Evolutionary conservation across 768 basidiomycete species (phyloP).

Genomic region (Dacryopinax primogenitus): DNA sequence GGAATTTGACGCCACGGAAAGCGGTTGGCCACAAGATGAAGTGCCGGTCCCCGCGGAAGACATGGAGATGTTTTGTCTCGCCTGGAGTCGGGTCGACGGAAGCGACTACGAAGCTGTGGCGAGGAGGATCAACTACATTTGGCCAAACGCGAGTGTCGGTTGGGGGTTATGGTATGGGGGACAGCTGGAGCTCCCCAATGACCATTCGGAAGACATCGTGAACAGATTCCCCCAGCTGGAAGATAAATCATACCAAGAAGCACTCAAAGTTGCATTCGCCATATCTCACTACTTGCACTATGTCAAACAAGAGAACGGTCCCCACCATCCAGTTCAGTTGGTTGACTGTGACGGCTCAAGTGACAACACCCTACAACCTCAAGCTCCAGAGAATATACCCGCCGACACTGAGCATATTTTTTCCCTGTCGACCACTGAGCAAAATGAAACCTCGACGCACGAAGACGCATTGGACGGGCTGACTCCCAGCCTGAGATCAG

Average conservation of each 20-base stretch:
- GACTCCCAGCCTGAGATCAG: no score
- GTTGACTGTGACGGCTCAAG: background rate
- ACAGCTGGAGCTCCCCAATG: background rate
- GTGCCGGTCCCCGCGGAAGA: background rate
- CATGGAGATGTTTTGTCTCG: background rate
- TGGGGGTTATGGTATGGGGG: slow-evolving; percentile 1
- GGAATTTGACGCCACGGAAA: background rate
- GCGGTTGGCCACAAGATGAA: background rate
- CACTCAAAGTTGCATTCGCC: background rate
- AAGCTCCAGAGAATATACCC: no score
- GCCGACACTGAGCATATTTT: no score
- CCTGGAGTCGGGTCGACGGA: background rate
- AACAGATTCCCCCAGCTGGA: background rate
- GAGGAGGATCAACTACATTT: background rate
- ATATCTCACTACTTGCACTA: background rate
- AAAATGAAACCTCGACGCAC: no score
- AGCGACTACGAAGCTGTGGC: background rate
- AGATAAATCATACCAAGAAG: background rate
- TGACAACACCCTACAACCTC: no score
- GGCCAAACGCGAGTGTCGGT: background rate
- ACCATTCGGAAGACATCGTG: background rate
- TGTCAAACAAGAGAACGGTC: background rate
- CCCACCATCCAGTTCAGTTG: background rate
- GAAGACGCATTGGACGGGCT: no score
- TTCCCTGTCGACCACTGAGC: no score